phyloP scores from a whole-genome alignment of 2,329 filamentous ascomycete species.

The Botrytis squamosa region DNA sequence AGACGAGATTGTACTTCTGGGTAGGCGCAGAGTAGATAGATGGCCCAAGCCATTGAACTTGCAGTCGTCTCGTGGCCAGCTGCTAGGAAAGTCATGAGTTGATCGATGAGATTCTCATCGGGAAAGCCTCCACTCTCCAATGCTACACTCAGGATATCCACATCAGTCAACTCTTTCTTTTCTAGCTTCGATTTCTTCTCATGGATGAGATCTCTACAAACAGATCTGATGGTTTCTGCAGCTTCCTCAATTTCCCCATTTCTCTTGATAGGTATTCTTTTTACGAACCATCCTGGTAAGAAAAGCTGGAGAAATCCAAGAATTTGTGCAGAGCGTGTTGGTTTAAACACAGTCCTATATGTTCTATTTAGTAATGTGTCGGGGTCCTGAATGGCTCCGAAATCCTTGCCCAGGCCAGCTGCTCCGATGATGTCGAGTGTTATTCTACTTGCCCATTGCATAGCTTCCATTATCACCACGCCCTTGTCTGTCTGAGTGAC shows the following conservation, averaged over 20 bases:
- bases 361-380: slow-evolving; percentile 56
- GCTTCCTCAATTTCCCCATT: slow-evolving; percentile 64
- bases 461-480: slow-evolving; percentile 53
- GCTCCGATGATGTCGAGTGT: slow-evolving; percentile 75
- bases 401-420: slow-evolving; percentile 70
- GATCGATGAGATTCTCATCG: slow-evolving; percentile 79
- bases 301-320: slow-evolving; percentile 61
- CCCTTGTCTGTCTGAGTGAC: slow-evolving; percentile 26
- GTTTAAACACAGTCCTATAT: slow-evolving; percentile 57
- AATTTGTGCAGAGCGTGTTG: slow-evolving; percentile 51
- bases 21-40: slow-evolving; percentile 66
- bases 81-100: slow-evolving; percentile 86
- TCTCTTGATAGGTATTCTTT: slow-evolving; percentile 63
- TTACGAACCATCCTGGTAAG: slow-evolving; percentile 61
- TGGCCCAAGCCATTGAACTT: slow-evolving; percentile 71
- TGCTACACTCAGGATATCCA: slow-evolving; percentile 80
- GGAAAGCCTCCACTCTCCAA: slow-evolving; percentile 72
- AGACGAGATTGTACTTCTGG: slow-evolving; percentile 65
- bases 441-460: slow-evolving; percentile 62
- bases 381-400: slow-evolving; percentile 62
- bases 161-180: slow-evolving; percentile 50
- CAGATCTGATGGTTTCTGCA: slow-evolving; percentile 57
- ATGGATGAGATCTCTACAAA: slow-evolving; percentile 66
- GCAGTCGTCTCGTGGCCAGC: slow-evolving; percentile 82
- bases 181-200: slow-evolving; percentile 63